phyloP scores from a whole-genome alignment of 2,329 filamentous ascomycete species.

The Talaromyces verruculosus region DNA sequence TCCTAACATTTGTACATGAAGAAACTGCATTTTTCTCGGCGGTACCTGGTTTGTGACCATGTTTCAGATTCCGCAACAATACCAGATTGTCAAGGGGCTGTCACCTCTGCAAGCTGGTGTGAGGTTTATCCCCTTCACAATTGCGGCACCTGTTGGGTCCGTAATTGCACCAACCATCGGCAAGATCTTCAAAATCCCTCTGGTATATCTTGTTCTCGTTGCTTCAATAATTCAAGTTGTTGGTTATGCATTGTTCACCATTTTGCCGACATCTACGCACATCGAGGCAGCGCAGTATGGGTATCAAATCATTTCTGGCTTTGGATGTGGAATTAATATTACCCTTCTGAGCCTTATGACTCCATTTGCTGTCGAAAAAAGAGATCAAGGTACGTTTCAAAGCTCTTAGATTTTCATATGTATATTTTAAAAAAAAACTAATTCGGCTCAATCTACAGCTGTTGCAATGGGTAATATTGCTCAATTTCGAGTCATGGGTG shows the following conservation, averaged over 20 bases:
- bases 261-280: constrained; percentile 15
- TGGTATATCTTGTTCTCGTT: constrained; percentile 34
- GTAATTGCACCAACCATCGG: constrained; percentile 2
- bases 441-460: constrained; percentile 3
- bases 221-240: constrained; percentile 34
- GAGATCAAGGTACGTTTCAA: background rate
- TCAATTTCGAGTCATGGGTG: constrained; percentile 24
- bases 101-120: constrained; percentile 11
- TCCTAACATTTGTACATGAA: background rate
- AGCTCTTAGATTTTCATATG: too few species aligned
- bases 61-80: constrained; percentile 21
- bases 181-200: constrained; percentile 25
- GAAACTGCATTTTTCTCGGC: constrained; percentile 32
- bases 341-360: constrained; percentile 5
- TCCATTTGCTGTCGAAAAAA: constrained; percentile 5
- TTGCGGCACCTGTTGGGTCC: background rate
- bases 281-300: constrained; percentile 30
- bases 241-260: constrained; percentile 35
- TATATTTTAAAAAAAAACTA: background rate
- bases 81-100: constrained; percentile 1
- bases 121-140: constrained; percentile 2
- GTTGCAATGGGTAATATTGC: constrained; percentile 24
- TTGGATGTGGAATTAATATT: constrained; percentile 36
- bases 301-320: constrained; percentile 39
- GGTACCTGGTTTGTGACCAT: constrained; percentile 32